phyloP scores from a whole-genome alignment of 2,329 filamentous ascomycete genomes.

The Pseudogymnoascus sp. region DNA sequence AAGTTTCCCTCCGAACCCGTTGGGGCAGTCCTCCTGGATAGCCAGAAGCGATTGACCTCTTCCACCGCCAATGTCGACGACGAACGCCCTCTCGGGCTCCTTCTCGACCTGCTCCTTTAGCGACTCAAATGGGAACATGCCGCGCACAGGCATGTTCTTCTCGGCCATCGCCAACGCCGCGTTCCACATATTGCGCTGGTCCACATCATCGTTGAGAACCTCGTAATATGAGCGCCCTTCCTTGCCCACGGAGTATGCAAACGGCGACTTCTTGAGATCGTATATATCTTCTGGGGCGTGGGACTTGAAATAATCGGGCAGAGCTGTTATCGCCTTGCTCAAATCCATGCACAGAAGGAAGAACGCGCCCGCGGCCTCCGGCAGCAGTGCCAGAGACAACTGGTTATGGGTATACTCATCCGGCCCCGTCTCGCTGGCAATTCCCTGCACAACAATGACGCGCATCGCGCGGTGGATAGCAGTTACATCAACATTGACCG shows the following conservation, averaged over 20 bases:
- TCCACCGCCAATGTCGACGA: conserved; percentile 19
- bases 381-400: conserved; percentile 25
- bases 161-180: conserved; percentile 18
- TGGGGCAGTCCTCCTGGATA: conserved; percentile 14
- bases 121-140: conserved; percentile 18
- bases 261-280: conserved; percentile 18
- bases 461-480: conserved; percentile 29
- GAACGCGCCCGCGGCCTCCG: conserved; percentile 26
- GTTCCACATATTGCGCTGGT: conserved; percentile 17
- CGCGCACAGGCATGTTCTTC: conserved; percentile 14
- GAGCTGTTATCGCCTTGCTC: conserved; percentile 12
- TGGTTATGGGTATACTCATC: conserved; percentile 29
- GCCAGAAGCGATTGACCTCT: conserved; percentile 14
- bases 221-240: conserved; percentile 21
- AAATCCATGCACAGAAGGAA: conserved; percentile 23
- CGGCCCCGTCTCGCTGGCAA: conserved; percentile 25
- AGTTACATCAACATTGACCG: conserved; percentile 26
- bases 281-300: conserved; percentile 17
- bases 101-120: conserved; percentile 14
- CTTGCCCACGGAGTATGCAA: conserved; percentile 15
- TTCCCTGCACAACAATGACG: conserved; percentile 25
- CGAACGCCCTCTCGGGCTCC: conserved; percentile 12
- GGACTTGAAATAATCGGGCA: conserved; percentile 17
- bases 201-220: conserved; percentile 13
- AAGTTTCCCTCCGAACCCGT: conserved; percentile 18